Base-by-base conservation (phyloP, 768 basidiomycete species). In the Auricularia cornea region DNA sequence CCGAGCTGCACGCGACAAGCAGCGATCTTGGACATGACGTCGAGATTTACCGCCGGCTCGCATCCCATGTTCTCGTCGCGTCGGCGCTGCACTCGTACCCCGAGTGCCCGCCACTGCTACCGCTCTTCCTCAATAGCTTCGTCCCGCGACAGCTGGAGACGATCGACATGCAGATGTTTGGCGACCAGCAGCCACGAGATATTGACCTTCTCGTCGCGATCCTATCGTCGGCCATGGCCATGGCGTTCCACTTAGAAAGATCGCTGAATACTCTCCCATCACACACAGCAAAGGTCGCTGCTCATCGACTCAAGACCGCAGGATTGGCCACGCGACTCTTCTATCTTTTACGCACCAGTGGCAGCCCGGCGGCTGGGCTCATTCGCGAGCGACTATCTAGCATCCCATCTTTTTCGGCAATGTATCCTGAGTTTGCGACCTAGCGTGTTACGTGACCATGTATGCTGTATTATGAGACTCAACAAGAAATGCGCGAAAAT, bases 241-340 rank as follows among this genome's bases (percentile, higher is more conserved):
- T 83, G 1, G 84, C 87, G 0, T 75, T 89, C 59, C 87, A 92
- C 66, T 71, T 89, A 11, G 90, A 92, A 70, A 82, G 86, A 77
- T 87, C 87, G 12, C 74, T 88, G 64, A 80, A 81, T 60, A 79
- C 81, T 5, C 78, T 82, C 32, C 77, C 79, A 63, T 78, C 78
- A 56, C 52, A 72, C 75, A 23, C 73, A 76, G 18, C 23, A 52
- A 33, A 41, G 44, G 29, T 32, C 38, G 60, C n/a, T 54, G 48
- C 28, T 33, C 32, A 35, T 51, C 59, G 41, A 31, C 48, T 33
- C 30, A 63, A 59, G 74, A 87, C 84, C 63, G 76, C 82, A 2
- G 77, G 80, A 1, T 81, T 90, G 79, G 87, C 88, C 2, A 80
- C 86, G 59, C 80, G 83, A 60, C 74, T 92, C n/a, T 84, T 86